Conservation (phyloP, 208 protist species). For the Phytomonas francai region DNA sequence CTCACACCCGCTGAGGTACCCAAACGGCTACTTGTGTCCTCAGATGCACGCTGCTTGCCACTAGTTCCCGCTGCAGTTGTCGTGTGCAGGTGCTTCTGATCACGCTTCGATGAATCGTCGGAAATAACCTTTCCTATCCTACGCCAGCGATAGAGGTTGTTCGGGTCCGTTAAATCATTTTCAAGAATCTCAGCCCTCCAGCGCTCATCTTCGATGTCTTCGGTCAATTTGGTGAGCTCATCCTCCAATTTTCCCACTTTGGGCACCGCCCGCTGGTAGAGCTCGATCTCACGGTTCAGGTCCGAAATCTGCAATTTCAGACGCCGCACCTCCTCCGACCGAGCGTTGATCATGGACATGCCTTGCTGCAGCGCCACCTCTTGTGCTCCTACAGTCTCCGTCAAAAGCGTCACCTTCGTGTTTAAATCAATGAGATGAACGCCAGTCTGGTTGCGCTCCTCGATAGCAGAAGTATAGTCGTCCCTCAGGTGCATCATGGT, state of each 20-base stretch:
- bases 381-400: conserved; percentile 92
- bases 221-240: conserved; percentile 48
- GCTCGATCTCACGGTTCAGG: conserved; percentile 76
- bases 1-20: neutral
- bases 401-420: conserved; percentile 92
- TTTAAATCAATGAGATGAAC: conserved; percentile 95
- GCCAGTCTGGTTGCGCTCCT: conserved; percentile 91
- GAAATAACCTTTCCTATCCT: conserved; percentile 29
- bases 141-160: conserved; percentile 71
- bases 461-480: conserved; percentile 82
- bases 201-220: conserved; percentile 84
- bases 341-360: conserved; percentile 65
- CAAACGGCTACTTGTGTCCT: neutral
- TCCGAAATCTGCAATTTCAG: conserved; percentile 74
- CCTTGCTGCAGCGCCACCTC: conserved; percentile 86
- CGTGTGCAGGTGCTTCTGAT: neutral
- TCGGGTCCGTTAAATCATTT: conserved; percentile 78
- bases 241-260: conserved; percentile 83
- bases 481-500: conserved; percentile 82
- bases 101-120: neutral
- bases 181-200: conserved; percentile 74
- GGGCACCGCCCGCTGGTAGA: conserved; percentile 59
- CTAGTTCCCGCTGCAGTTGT: neutral
- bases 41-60: neutral
- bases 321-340: conserved; percentile 60